These are phyloP conservation scores for Peniophora sp. DNA, from an alignment of 1,284 basidiomycete species.

Conservation along the genomic window DNA sequence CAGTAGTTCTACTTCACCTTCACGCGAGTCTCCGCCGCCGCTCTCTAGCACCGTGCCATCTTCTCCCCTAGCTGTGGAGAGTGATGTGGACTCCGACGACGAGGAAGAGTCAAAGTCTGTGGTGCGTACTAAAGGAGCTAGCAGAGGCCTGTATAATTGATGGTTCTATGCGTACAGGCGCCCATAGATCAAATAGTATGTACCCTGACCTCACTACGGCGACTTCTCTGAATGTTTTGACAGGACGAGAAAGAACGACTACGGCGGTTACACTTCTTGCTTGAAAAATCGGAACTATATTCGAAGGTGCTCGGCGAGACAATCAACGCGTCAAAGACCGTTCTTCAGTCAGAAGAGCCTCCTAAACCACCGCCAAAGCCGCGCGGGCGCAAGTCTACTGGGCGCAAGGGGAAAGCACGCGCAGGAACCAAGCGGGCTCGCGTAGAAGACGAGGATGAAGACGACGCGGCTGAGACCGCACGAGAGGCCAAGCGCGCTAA, in stretches of 20 bases:
- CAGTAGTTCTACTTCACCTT: not conserved
- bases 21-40: slow-evolving; percentile 2
- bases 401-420: slow-evolving; percentile 14
- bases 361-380: slow-evolving; percentile 14
- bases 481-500: slow-evolving; percentile 1
- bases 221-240: not conserved
- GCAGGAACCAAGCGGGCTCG: slow-evolving; percentile 28
- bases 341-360: slow-evolving; percentile 1
- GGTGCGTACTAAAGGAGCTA: not conserved
- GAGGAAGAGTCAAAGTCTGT: not conserved
- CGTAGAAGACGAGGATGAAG: slow-evolving; percentile 20
- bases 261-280: slow-evolving; percentile 44
- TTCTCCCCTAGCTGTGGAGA: slow-evolving; percentile 5
- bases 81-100: not conserved
- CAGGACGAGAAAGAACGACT: slow-evolving; percentile 43
- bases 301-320: slow-evolving; percentile 50
- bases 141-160: no score
- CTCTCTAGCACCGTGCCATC: slow-evolving; percentile 8
- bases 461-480: slow-evolving; percentile 1
- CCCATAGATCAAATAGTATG: not conserved
- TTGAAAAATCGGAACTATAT: slow-evolving; percentile 58
- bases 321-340: slow-evolving; percentile 30
- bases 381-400: slow-evolving; percentile 21
- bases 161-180: no score
- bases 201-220: not conserved